phyloP scores from a whole-genome alignment of 2,329 filamentous ascomycete species.

The Beauveria australis region DNA sequence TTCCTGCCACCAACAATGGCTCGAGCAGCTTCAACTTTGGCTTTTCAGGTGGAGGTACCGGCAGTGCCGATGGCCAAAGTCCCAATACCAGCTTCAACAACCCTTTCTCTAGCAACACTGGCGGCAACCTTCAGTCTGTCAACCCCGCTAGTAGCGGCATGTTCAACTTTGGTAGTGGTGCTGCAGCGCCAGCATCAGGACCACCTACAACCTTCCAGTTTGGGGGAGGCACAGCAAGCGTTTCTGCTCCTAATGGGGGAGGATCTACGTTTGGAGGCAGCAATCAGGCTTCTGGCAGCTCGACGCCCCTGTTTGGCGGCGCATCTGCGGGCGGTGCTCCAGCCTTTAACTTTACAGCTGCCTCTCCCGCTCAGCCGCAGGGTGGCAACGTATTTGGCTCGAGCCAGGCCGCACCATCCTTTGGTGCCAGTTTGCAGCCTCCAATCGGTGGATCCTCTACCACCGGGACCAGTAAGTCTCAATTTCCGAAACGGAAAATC shows the following conservation, averaged over 20 bases:
- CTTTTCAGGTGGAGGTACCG: slow-evolving; percentile 20
- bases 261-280: slow-evolving; percentile 20
- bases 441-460: slow-evolving; percentile 35
- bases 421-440: slow-evolving; percentile 31
- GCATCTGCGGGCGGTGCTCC: slow-evolving; percentile 24
- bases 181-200: slow-evolving; percentile 21
- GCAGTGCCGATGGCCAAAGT: slow-evolving; percentile 14
- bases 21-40: slow-evolving; percentile 22
- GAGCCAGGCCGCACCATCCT: slow-evolving; percentile 26
- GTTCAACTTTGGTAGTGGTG: slow-evolving; percentile 31
- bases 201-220: slow-evolving; percentile 30
- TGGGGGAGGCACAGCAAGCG: slow-evolving; percentile 20
- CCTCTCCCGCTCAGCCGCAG: slow-evolving; percentile 22
- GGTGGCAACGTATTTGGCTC: slow-evolving; percentile 26
- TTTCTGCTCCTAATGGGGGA: slow-evolving; percentile 16
- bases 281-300: slow-evolving; percentile 16
- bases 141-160: slow-evolving; percentile 21
- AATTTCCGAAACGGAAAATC: slow-evolving; percentile 33
- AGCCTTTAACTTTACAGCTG: slow-evolving; percentile 32
- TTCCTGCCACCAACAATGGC: slow-evolving; percentile 16
- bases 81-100: slow-evolving; percentile 29
- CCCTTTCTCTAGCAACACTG: slow-evolving; percentile 26
- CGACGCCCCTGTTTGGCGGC: slow-evolving; percentile 24
- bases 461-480: slow-evolving; percentile 39
- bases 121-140: slow-evolving; percentile 18